These are phyloP conservation scores for Pseudotsuga menziesii DNA, from an alignment of 75 land plant species.

Conservation along the genomic window DNA sequence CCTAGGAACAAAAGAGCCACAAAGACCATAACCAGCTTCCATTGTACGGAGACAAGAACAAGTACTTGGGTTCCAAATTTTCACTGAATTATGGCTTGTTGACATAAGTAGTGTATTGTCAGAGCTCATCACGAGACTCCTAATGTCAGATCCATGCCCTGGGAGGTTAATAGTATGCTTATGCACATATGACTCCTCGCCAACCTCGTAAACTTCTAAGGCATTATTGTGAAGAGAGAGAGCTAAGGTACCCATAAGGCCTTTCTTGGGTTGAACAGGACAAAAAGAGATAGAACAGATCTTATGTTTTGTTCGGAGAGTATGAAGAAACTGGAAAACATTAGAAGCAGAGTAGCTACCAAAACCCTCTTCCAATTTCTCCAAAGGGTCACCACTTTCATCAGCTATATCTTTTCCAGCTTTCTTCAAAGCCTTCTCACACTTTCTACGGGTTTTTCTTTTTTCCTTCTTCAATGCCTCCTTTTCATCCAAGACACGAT, in stretches of 20 bases:
- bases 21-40: too few relatives aligned
- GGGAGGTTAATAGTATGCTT: slow-evolving; percentile 62
- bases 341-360: slow-evolving; percentile 45
- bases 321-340: slow-evolving; percentile 62
- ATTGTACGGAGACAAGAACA: too few relatives aligned
- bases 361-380: slow-evolving; percentile 14
- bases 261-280: slow-evolving; percentile 49
- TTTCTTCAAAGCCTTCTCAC: too few relatives aligned
- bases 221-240: slow-evolving; percentile 76
- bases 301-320: slow-evolving; percentile 64
- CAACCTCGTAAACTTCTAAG: slow-evolving; percentile 70
- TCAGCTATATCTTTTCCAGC: too few relatives aligned
- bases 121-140: slow-evolving; percentile 75
- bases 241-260: slow-evolving; percentile 49
- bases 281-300: slow-evolving; percentile 75
- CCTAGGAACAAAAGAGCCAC: too few relatives aligned
- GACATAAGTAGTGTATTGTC: slow-evolving; percentile 85
- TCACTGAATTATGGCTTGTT: too few relatives aligned
- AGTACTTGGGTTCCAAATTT: too few relatives aligned
- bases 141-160: slow-evolving; percentile 84
- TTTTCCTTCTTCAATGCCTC: too few relatives aligned
- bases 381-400: slow-evolving; percentile 8
- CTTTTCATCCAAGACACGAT: too few relatives aligned
- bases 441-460: too few relatives aligned
- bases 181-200: slow-evolving; percentile 27